Conservation (phyloP, 2,329 filamentous ascomycete species). For the Neonectria punicea region DNA sequence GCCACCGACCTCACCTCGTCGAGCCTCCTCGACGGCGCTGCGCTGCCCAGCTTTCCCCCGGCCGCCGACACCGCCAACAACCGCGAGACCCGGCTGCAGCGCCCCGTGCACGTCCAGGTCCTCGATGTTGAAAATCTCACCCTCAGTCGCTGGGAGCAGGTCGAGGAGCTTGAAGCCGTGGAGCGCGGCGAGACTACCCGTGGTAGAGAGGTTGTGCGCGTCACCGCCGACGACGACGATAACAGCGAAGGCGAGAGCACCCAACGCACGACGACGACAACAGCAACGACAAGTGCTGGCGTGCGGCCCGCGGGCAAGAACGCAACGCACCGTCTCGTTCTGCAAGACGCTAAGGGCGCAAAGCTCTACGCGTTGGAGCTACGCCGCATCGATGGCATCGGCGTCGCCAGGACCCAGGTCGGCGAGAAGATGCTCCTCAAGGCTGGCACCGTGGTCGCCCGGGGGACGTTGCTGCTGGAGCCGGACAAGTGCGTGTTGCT, state of each 20-base stretch:
- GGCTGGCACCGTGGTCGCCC: slow-evolving; percentile 71
- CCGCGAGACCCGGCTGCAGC: slow-evolving; percentile 66
- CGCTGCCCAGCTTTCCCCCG: slow-evolving; percentile 59
- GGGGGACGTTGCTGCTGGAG: slow-evolving; percentile 83
- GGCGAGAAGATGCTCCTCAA: slow-evolving; percentile 84
- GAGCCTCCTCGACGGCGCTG: slow-evolving; percentile 58
- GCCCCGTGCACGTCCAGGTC: slow-evolving; percentile 80
- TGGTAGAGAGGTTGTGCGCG: slow-evolving; percentile 84
- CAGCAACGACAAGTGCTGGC: slow-evolving; percentile 20
- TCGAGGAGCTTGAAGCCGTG: slow-evolving; percentile 81
- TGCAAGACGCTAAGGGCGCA: slow-evolving; percentile 82
- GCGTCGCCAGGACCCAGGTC: slow-evolving; percentile 72
- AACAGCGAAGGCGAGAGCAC: slow-evolving; percentile 55
- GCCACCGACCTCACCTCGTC: slow-evolving; percentile 75
- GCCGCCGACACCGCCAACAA: slow-evolving; percentile 63
- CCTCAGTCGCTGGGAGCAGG: slow-evolving; percentile 83
- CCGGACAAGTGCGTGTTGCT: slow-evolving; percentile 74
- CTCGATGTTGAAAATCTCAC: slow-evolving; percentile 87
- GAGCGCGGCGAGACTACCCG: slow-evolving; percentile 78
- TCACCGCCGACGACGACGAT: slow-evolving; percentile 57
- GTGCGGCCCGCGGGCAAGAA: slow-evolving; percentile 47
- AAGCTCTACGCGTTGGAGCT: slow-evolving; percentile 80
- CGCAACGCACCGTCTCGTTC: slow-evolving; percentile 80
- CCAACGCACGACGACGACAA: slow-evolving; percentile 20
- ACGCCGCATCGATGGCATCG: slow-evolving; percentile 71